These are phyloP conservation scores for Metarhizium humberi DNA, from an alignment of 2,329 filamentous ascomycete genomes.

Conservation along the genomic window DNA sequence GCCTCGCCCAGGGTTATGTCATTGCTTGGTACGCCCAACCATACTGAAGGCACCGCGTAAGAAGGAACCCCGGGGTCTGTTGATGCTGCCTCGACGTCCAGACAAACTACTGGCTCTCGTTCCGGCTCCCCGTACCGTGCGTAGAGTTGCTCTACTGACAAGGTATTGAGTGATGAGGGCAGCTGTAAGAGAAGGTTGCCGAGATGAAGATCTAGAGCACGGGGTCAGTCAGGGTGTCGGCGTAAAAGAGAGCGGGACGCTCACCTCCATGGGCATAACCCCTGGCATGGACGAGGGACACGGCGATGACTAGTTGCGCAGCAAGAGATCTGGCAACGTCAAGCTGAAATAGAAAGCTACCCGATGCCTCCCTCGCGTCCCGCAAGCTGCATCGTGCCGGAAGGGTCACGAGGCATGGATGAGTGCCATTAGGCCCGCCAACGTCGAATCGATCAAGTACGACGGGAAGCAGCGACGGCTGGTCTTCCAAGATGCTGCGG, in stretches of 20 bases:
- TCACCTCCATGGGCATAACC: slow-evolving; percentile 23
- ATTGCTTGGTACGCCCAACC: slow-evolving; percentile 23
- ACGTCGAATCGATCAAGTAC: slow-evolving; percentile 17
- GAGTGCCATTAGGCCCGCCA: slow-evolving; percentile 18
- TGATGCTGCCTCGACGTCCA: slow-evolving; percentile 8
- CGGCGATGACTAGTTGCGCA: slow-evolving; percentile 19
- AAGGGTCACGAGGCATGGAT: slow-evolving; percentile 17
- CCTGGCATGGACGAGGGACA: slow-evolving; percentile 18
- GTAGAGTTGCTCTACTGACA: slow-evolving; percentile 18
- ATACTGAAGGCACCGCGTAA: slow-evolving; percentile 20
- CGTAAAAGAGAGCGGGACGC: neutral
- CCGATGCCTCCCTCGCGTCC: slow-evolving; percentile 11
- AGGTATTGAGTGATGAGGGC: slow-evolving; percentile 11
- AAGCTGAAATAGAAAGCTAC: slow-evolving; percentile 14
- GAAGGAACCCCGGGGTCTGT: slow-evolving; percentile 17
- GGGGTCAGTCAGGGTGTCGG: neutral
- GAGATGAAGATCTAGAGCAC: slow-evolving; percentile 18
- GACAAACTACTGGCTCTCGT: slow-evolving; percentile 11
- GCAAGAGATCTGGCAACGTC: slow-evolving; percentile 18
- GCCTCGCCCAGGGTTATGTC: slow-evolving; percentile 17
- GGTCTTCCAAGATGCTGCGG: neutral
- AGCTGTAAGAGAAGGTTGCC: slow-evolving; percentile 23
- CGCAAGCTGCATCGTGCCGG: slow-evolving; percentile 17
- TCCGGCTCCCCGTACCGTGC: slow-evolving; percentile 12
- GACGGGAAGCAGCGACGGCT: slow-evolving; percentile 7